Conservation (phyloP, 306 rosid species). For the Lathyrus aphaca region DNA sequence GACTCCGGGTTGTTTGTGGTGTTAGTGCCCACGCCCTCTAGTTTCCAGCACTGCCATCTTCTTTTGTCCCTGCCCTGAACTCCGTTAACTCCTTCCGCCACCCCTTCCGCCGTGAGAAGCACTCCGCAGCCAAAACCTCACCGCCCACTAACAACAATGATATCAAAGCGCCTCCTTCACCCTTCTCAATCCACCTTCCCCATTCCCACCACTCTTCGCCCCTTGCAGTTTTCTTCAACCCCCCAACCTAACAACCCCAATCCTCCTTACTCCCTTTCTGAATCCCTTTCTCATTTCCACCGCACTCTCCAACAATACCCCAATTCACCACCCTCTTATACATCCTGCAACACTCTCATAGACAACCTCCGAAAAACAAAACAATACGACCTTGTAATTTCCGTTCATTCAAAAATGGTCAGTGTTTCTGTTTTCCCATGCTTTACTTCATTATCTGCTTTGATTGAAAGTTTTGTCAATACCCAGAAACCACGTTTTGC, state of each 20-base stretch:
- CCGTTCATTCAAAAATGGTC: constrained; percentile 60
- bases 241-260: constrained; percentile 50
- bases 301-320: constrained; percentile 45
- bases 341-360: constrained; percentile 59
- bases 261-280: constrained; percentile 47
- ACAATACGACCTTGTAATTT: constrained; percentile 47
- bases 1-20: too few species aligned
- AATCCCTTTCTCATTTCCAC: constrained; percentile 66
- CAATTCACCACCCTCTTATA: constrained; percentile 45
- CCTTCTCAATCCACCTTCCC: not conserved
- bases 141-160: constrained; percentile 27
- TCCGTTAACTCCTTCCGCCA: too few species aligned
- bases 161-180: constrained; percentile 35
- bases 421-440: constrained; percentile 45
- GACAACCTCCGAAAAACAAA: constrained; percentile 54
- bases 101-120: too few species aligned
- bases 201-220: not conserved
- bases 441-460: constrained; percentile 56
- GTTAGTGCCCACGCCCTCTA: too few species aligned
- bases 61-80: too few species aligned
- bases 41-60: too few species aligned
- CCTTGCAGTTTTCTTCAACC: constrained; percentile 19
- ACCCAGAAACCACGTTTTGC: constrained; percentile 49
- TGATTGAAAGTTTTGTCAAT: constrained; percentile 61
- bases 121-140: too few species aligned